phyloP scores from a whole-genome alignment of 2,329 filamentous ascomycete species.

The Xylariaceae sp. region DNA sequence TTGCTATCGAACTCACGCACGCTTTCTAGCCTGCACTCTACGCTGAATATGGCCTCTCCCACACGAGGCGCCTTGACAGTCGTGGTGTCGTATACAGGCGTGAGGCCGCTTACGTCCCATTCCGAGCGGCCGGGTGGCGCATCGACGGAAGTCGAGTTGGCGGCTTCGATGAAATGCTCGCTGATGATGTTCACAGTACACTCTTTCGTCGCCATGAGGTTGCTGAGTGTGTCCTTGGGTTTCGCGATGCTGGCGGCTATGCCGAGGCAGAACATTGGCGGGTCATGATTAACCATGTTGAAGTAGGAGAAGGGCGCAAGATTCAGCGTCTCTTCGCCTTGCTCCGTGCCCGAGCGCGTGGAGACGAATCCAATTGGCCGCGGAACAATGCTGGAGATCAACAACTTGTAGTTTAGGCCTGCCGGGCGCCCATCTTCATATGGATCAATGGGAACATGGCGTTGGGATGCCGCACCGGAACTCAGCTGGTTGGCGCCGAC shows the following conservation, averaged over 20 bases:
- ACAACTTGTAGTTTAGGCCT: conserved; percentile 81
- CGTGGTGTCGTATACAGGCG: conserved; percentile 59
- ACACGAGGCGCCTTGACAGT: conserved; percentile 70
- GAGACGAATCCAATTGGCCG: conserved; percentile 70
- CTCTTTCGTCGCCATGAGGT: conserved; percentile 67
- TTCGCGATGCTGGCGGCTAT: conserved; percentile 41
- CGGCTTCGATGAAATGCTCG: conserved; percentile 81
- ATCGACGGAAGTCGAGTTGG: conserved; percentile 76
- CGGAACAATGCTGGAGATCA: conserved; percentile 79
- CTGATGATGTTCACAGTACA: conserved; percentile 85
- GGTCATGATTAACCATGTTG: conserved; percentile 79
- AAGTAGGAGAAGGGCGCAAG: conserved; percentile 87
- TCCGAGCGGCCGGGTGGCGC: conserved; percentile 73
- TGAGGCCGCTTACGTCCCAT: conserved; percentile 75
- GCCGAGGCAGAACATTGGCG: conserved; percentile 71
- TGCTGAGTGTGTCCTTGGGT: conserved; percentile 76
- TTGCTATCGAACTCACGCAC: conserved; percentile 73
- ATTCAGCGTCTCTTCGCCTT: conserved; percentile 57
- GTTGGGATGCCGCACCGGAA: conserved; percentile 28
- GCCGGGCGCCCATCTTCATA: conserved; percentile 65
- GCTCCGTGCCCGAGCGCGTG: conserved; percentile 37
- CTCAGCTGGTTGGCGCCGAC: conserved; percentile 56
- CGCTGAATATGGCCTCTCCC: conserved; percentile 74
- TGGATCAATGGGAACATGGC: conserved; percentile 77
- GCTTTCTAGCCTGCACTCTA: conserved; percentile 77